A percentile compares a stretch with the other conserved stretches of the same genome.
These are phyloP conservation scores for Monosporascus ibericus DNA, from an alignment of 2,329 filamentous ascomycete genomes.

Conservation along the genomic window DNA sequence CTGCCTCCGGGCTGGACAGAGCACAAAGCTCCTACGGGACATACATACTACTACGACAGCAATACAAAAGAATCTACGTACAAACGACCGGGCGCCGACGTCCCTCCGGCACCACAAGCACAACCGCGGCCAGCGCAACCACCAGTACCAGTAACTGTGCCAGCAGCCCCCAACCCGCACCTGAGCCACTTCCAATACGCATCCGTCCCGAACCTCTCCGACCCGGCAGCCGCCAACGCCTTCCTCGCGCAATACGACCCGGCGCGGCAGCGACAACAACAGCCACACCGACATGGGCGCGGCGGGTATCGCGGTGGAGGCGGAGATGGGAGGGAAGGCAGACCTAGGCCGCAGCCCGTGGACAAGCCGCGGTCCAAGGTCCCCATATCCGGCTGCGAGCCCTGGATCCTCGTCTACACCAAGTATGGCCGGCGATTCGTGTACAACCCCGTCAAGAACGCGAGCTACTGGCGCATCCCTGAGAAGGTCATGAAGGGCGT, in stretches of 20 bases:
- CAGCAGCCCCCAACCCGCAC: conserved; percentile 20
- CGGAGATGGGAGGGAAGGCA: conserved; percentile 46
- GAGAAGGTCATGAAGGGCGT: conserved; percentile 78
- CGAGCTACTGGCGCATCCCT: conserved; percentile 94
- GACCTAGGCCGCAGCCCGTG: conserved; percentile 59
- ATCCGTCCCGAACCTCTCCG: conserved; percentile 39
- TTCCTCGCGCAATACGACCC: conserved; percentile 50
- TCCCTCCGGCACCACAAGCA: conserved; percentile 1
- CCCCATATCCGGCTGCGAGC: conserved; percentile 71
- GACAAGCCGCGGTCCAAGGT: conserved; percentile 80
- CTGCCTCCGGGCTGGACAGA: conserved; percentile 85
- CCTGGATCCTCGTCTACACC: conserved; percentile 91
- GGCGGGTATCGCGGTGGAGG: conserved; percentile 41
- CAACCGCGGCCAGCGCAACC: conserved; percentile 8
- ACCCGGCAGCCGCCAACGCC: conserved; percentile 53
- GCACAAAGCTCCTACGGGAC: conserved; percentile 81
- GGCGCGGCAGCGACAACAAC: conserved; percentile 29
- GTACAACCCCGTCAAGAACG: conserved; percentile 77
- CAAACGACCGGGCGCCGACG: conserved; percentile 54
- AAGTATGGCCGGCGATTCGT: conserved; percentile 86
- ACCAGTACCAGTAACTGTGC: neutral
- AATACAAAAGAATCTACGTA: conserved; percentile 84
- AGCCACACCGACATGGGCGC: conserved; percentile 28
- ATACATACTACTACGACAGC: conserved; percentile 83
- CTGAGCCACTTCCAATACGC: conserved; percentile 37